Evolutionary conservation across 2,329 filamentous ascomycete species (phyloP), one percentile per base, ranked within the genome.

Genomic region (Aspergillus proliferans): DNA sequence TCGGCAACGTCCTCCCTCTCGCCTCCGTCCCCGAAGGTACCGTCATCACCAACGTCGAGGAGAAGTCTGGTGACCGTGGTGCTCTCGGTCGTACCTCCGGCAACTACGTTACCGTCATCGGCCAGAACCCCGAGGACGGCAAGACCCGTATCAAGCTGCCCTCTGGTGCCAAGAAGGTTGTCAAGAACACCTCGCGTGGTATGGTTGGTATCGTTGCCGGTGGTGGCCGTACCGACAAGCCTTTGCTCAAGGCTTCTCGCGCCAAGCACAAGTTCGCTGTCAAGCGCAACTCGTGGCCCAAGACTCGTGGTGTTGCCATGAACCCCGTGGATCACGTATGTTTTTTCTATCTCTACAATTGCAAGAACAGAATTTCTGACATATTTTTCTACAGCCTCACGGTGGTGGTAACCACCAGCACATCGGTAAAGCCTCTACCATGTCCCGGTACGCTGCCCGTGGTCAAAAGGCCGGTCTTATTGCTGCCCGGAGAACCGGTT

Each of bases 221-320:
- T 81, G 93, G 93, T 84, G 93, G 93, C 76, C 87, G 93, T 82
- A 98, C 93, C 76, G 93, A 98, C 84, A 98, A 98, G 85, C 93
- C 93, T 69, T 83, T 98, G 75, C 82, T 98, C 71, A 98, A 98
- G 92, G 93, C 93, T 71, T 97, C 92, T 71, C 89, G 93, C 74
- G 93, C 93, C 72, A 98, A 97, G 89, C 92, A 97, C 76, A 98
- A 98, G 88, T 98, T 95, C 81, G 90, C 91, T 67, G 94, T 96
- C 81, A 98, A 98, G 90, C 90, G 93, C 75, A 97, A 98, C 89
- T 92, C 85, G 74, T 98, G 93, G 93, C 93, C 93, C 80, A 96
- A 95, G 88, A 98, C 93, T 84, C 92, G 93, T 93, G 93, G 93
- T 96, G 93, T 98, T 86, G 93, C 93, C 79, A 98, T 98, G 93